Base-by-base conservation (phyloP, 164 flowering plant genomes). In the Nymphaea colorata region DNA sequence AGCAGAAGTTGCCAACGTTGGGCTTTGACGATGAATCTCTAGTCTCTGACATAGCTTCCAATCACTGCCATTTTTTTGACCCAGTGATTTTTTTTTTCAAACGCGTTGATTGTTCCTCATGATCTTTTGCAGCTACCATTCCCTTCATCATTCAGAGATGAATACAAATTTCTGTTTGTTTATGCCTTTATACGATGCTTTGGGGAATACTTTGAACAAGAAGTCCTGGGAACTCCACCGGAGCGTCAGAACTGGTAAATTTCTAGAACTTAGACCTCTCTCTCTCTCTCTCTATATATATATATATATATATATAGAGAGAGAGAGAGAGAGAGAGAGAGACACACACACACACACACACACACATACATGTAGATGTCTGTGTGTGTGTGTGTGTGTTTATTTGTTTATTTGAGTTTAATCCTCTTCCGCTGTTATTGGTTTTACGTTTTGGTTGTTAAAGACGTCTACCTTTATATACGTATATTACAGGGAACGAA, bases 151-250 rank as follows among this genome's bases (percentile, higher is more conserved):
- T 74, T 72, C 59, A 4, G 95, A 89, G 67, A 87, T 68, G 87
- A 70, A 64, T 36, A 81, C 89, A 44, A 91, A 91, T 70, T 88
- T 85, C 76, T 91, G 99, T 76, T 90, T 94, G 12, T 94, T 94
- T 61, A 94, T 94, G 98, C 99, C 99, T 10, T 67, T 94, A 18
- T 90, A 70, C 69, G 99, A 94, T 73, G 83, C 78, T 3, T 44
- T 91, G 42, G 84, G 96, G 61, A 83, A 83, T 4, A 94, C 99
- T 6, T 78, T 82, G 5, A 86, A 91, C 69, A n/a, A 62, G 73
- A 76, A 75, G 43, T 89, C 96, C 2, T 91, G 97, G 97, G 83
- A 86, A 15, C 75, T 87, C 5, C 97, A 91, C 63, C 82, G 69
- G 79, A 69, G 78, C 68, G 76, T 76, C 4, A 79, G 79, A 44